These are phyloP conservation scores for Musa schizocarpa DNA, from an alignment of 176 grass and related monocot genomes.

Conservation along the genomic window DNA sequence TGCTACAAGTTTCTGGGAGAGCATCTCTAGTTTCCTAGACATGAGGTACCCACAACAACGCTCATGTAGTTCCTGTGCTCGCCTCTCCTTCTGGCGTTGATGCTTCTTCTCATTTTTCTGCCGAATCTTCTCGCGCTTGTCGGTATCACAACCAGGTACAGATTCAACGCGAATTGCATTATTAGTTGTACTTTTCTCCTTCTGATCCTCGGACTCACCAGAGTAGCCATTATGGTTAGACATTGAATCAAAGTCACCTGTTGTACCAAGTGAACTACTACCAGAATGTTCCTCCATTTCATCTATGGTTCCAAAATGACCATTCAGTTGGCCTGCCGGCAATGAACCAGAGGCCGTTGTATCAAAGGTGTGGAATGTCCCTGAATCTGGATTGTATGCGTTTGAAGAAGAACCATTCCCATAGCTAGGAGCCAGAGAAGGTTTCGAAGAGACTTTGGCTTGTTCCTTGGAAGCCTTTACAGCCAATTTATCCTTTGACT, in stretches of 20 bases:
- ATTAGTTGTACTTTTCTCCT: constrained; percentile 47
- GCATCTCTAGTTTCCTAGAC: constrained; percentile 77
- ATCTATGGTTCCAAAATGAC: constrained; percentile 62
- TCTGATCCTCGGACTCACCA: constrained; percentile 73
- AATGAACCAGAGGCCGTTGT: constrained; percentile 31
- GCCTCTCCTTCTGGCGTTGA: constrained; percentile 87
- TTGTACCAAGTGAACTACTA: constrained; percentile 65
- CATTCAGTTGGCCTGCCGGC: constrained; percentile 31
- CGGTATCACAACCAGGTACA: constrained; percentile 69
- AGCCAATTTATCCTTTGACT: constrained; percentile 61
- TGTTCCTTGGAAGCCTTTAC: constrained; percentile 61
- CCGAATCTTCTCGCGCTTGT: constrained; percentile 96
- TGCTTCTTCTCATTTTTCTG: constrained; percentile 99
- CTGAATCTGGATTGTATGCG: constrained; percentile 67
- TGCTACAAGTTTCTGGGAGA: constrained; percentile 65
- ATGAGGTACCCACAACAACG: constrained; percentile 85
- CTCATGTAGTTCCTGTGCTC: constrained; percentile 86
- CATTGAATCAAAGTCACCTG: constrained; percentile 66
- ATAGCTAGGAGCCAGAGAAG: constrained; percentile 18
- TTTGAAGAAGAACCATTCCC: constrained; percentile 46
- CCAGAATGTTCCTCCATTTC: constrained; percentile 81
- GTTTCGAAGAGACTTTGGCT: constrained; percentile 50
- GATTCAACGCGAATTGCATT: constrained; percentile 35
- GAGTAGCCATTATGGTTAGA: constrained; percentile 89
- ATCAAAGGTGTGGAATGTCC: constrained; percentile 87